A percentile compares a stretch with the other conserved stretches of the same genome.
These are phyloP conservation scores for Afroboletus lepidellus DNA, from an alignment of 1,284 basidiomycete species.

Conservation along the genomic window DNA sequence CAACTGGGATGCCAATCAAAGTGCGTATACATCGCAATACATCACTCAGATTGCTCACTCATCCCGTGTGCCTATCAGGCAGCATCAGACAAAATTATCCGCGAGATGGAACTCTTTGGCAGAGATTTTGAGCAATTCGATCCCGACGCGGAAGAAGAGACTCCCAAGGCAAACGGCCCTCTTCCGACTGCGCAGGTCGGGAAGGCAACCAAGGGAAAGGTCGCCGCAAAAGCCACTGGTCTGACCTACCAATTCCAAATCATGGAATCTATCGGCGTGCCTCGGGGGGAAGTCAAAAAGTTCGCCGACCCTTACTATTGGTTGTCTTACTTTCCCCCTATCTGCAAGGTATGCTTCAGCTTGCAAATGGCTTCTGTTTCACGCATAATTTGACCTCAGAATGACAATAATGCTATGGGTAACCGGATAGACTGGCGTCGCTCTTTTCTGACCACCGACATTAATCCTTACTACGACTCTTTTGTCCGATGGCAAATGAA, in stretches of 20 bases:
- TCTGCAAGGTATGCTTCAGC: slow-evolving; percentile 67
- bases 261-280: slow-evolving; percentile 91
- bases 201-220: slow-evolving; percentile 97
- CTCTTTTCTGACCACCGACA: slow-evolving; percentile 91
- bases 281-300: slow-evolving; percentile 88
- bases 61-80: slow-evolving; percentile 48
- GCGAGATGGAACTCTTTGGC: slow-evolving; percentile 97
- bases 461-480: slow-evolving; percentile 96
- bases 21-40: slow-evolving; percentile 44
- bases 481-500: slow-evolving; percentile 99
- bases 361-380: neutral
- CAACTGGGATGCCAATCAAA: slow-evolving; percentile 99
- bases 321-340: slow-evolving; percentile 95
- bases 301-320: slow-evolving; percentile 94
- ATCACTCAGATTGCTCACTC: neutral
- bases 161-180: slow-evolving; percentile 38
- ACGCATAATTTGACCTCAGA: slow-evolving; percentile 40
- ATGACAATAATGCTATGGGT: slow-evolving; percentile 85
- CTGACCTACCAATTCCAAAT: slow-evolving; percentile 99
- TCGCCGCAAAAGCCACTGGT: slow-evolving; percentile 91
- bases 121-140: slow-evolving; percentile 81
- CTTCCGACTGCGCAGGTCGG: slow-evolving; percentile 48
- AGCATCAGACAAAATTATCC: slow-evolving; percentile 94
- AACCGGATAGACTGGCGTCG: slow-evolving; percentile 98
- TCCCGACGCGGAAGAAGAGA: slow-evolving; percentile 49